Base-by-base conservation (phyloP, 495 filamentous ascomycete species). In the Penicillium malachiteum region DNA sequence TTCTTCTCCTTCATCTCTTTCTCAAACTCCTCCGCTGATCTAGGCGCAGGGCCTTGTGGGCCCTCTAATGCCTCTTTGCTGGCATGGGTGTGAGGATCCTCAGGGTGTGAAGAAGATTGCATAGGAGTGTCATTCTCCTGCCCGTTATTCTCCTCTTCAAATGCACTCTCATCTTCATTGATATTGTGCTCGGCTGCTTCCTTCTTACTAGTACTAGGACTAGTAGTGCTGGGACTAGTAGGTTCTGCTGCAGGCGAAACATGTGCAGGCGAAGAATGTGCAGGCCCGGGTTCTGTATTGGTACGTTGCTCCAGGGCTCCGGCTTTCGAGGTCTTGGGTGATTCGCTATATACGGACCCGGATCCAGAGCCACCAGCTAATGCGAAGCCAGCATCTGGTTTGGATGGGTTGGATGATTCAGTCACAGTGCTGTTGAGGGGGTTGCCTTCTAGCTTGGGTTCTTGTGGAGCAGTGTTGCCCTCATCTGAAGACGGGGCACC, bases 21-120 rank as follows among this genome's bases (percentile, higher is more conserved):
- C 49, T 68, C 63, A 43, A 72, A 69, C 31, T 72, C 62, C 38
- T 62, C 66, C 16, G 62, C 63, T 3, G 61, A 35, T 34, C 60
- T 56, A 0, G 69, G 66, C 3, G 67, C 50, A 7, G 69, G 64
- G 16, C 58, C 63, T 47, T 68, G 63, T 2, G 72, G 74, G 0
- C 72, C 74, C 52, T 60, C 52, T 26, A 75, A 55, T 2, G 74
- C 68, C 44, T 77, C 74, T 48, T 68, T 47, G 59, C 71, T 74
- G 16, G 61, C 71, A 2, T 58, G 44, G 34, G 30, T 9, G 32
- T 48, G 17, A 26, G 44, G 46, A 35, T 48, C 13, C 7, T 12
- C 46, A 14, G 46, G 2, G 30, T 14, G 12, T 6, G 46, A 13
- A 30, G 3, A 7, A 2, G 43, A 46, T 26, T 26, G 21, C 21